Percentiles rank a stretch among this genome's conserved stretches.
Conservation (phyloP, 495 filamentous ascomycete species). For the Tuber umbilicatum region DNA sequence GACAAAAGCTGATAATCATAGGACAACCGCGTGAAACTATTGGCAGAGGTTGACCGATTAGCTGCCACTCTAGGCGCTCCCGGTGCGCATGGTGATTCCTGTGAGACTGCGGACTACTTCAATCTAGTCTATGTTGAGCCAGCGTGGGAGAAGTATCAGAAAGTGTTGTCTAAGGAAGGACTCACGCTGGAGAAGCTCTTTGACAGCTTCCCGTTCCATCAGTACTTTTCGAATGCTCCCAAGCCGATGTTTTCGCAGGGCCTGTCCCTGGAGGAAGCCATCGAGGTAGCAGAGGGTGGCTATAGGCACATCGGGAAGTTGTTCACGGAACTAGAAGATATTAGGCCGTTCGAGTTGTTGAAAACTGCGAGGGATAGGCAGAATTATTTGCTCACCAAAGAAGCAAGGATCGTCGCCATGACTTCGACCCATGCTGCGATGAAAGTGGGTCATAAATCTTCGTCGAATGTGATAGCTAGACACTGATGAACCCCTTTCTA, state of each 20-base stretch:
- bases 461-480: neutral
- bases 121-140: slow-evolving; percentile 83
- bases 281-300: slow-evolving; percentile 79
- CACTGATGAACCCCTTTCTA: neutral
- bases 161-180: slow-evolving; percentile 46
- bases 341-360: slow-evolving; percentile 90
- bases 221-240: slow-evolving; percentile 82
- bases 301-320: slow-evolving; percentile 87
- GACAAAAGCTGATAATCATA: slow-evolving; percentile 6
- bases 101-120: slow-evolving; percentile 96
- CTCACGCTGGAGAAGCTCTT: slow-evolving; percentile 56
- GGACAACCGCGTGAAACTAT: slow-evolving; percentile 70
- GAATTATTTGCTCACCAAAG: slow-evolving; percentile 90
- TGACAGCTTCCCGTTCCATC: slow-evolving; percentile 78
- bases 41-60: slow-evolving; percentile 79
- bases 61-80: slow-evolving; percentile 75
- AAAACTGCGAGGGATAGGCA: slow-evolving; percentile 80
- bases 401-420: slow-evolving; percentile 95
- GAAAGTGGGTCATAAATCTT: slow-evolving; percentile 46
- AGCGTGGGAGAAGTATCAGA: slow-evolving; percentile 72
- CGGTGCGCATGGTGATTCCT: slow-evolving; percentile 87
- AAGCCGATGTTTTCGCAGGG: slow-evolving; percentile 69
- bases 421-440: slow-evolving; percentile 98
- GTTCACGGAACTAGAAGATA: slow-evolving; percentile 87
- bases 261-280: slow-evolving; percentile 56